A percentile compares a stretch with the other conserved stretches of the same genome.
phyloP scores from a whole-genome alignment of 179 eudicot species.

The Vitellaria paradoxa region DNA sequence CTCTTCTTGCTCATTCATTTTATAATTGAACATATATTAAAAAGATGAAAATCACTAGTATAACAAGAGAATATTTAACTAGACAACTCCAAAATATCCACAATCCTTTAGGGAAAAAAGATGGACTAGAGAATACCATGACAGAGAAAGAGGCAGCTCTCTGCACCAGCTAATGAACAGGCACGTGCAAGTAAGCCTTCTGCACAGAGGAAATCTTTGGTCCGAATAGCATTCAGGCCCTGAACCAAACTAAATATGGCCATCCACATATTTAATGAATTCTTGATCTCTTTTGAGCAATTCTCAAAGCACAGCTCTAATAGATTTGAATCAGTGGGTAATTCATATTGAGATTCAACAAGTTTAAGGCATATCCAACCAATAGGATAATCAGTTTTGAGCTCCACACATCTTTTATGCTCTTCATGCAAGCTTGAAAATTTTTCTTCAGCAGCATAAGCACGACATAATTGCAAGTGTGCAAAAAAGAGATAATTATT shows the following conservation, averaged over 20 bases:
- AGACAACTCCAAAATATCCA: background rate
- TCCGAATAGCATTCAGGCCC: slow-evolving; percentile 57
- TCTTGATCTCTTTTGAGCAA: slow-evolving; percentile 45
- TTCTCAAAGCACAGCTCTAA: slow-evolving; percentile 51
- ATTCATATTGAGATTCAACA: slow-evolving; percentile 52
- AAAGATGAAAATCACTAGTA: too few relatives aligned
- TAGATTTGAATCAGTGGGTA: slow-evolving; percentile 35
- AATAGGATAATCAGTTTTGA: slow-evolving; percentile 66
- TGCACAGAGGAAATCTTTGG: slow-evolving; percentile 54
- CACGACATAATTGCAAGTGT: slow-evolving; percentile 88
- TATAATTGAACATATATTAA: background rate
- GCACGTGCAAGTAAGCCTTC: slow-evolving; percentile 69
- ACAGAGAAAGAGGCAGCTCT: slow-evolving; percentile 73
- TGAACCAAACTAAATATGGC: slow-evolving; percentile 61
- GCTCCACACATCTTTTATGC: slow-evolving; percentile 65
- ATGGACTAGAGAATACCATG: slow-evolving; percentile 54
- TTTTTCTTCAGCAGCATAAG: slow-evolving; percentile 59
- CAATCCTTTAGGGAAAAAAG: background rate
- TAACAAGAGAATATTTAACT: background rate
- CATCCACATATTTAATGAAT: slow-evolving; percentile 64
- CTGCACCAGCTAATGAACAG: slow-evolving; percentile 58
- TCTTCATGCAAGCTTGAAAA: slow-evolving; percentile 38
- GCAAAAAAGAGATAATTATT: slow-evolving; percentile 63
- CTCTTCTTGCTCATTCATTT: background rate
- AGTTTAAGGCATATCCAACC: slow-evolving; percentile 80